A percentile compares a stretch with the other conserved stretches of the same genome.
Conservation (phyloP, 768 basidiomycete species). For the Hypholoma sublateritium region DNA sequence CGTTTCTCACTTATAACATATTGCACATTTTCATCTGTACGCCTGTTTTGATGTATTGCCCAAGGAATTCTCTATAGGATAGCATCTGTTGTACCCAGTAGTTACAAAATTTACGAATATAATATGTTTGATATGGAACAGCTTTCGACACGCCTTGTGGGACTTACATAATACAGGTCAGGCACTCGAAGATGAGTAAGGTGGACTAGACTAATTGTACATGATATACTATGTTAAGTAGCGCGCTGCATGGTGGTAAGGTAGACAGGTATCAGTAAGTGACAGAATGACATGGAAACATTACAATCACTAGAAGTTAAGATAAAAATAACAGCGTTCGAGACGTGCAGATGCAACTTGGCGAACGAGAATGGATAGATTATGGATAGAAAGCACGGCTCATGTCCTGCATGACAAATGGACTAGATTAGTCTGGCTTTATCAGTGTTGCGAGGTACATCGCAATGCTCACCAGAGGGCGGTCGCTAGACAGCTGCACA, state of each 20-base stretch:
- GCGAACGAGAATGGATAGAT: no score
- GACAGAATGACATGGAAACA: no score
- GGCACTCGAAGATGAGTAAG: no score
- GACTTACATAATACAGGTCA: neutral
- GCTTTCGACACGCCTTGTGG: neutral
- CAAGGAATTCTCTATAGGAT: conserved; percentile 1
- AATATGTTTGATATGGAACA: neutral
- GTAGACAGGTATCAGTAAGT: no score
- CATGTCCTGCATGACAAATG: conserved; percentile 13
- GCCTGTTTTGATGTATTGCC: neutral
- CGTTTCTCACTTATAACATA: neutral
- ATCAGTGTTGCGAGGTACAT: neutral
- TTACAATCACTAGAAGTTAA: no score
- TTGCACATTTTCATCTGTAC: neutral
- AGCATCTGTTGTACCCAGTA: conserved; percentile 1
- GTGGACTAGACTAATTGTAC: no score
- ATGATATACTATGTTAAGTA: no score
- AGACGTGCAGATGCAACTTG: no score
- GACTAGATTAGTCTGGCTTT: neutral
- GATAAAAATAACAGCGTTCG: no score
- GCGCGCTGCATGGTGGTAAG: no score
- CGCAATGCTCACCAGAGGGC: conserved; percentile 12
- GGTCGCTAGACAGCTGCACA: conserved; percentile 17
- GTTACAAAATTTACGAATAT: neutral
- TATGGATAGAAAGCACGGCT: conserved; percentile 13